Evolutionary conservation across 2,329 filamentous ascomycete genomes (phyloP).

Genomic region (Colletotrichum orchidophilum): DNA sequence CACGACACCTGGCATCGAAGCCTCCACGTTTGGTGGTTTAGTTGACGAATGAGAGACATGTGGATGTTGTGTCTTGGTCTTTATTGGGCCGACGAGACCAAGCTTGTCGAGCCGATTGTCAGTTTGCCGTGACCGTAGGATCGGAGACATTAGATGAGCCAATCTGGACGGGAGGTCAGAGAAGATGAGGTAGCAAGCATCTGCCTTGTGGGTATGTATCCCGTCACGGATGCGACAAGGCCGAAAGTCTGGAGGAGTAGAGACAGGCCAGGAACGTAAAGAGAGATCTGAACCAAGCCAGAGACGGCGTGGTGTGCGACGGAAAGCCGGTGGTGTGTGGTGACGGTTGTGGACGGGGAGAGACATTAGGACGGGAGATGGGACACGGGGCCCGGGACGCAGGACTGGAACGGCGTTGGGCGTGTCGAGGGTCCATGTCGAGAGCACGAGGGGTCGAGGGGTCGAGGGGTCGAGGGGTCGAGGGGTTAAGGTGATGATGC

Average conservation of each 20-base stretch:
- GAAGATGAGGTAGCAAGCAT: background rate
- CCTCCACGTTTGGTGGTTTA: background rate
- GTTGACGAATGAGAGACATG: background rate
- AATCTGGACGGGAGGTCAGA: background rate
- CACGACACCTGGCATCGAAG: background rate
- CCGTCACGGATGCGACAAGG: background rate
- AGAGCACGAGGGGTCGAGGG: background rate
- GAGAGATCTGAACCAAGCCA: background rate
- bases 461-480: no score
- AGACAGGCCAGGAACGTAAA: background rate
- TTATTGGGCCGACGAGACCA: background rate
- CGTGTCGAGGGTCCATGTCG: background rate
- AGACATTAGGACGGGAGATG: background rate
- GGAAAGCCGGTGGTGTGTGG: background rate
- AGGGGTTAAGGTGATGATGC: background rate
- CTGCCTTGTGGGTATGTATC: background rate
- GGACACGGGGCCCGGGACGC: background rate
- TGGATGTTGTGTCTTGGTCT: background rate
- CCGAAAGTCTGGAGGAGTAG: background rate
- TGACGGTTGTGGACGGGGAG: background rate
- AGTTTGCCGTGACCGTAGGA: background rate
- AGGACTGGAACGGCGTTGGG: background rate
- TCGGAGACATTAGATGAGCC: background rate
- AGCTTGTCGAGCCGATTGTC: background rate
- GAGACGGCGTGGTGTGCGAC: slow-evolving; percentile 4